phyloP scores from a whole-genome alignment of 306 rosid genomes.

The Carpinus fangiana region DNA sequence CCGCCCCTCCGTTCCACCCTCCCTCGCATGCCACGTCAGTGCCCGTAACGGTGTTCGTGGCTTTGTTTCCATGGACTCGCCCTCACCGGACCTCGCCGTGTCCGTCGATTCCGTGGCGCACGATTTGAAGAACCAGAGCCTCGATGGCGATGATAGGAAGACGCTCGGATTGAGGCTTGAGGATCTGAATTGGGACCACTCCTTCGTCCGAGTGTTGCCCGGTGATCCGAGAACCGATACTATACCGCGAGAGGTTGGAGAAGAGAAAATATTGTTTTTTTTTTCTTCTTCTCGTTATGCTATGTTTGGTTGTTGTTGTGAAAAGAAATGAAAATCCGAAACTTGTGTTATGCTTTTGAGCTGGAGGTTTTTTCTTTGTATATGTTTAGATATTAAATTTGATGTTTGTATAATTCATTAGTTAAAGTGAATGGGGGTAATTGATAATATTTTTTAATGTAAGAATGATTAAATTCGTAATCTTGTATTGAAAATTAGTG shows the following conservation, averaged over 20 bases:
- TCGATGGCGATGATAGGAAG: conserved; percentile 22
- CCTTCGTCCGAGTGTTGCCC: conserved; percentile 70
- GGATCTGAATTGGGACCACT: conserved; percentile 90
- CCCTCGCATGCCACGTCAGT: conserved; percentile 38
- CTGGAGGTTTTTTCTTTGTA: neutral
- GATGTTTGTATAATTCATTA: neutral
- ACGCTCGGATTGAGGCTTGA: conserved; percentile 46
- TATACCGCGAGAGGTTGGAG: conserved; percentile 70
- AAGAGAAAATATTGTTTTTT: neutral
- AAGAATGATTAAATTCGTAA: neutral
- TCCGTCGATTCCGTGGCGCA: conserved; percentile 70
- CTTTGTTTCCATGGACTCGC: conserved; percentile 54
- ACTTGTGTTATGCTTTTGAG: neutral
- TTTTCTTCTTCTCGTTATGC: neutral
- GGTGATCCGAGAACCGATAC: conserved; percentile 74
- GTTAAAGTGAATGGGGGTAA: neutral
- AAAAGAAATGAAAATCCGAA: neutral
- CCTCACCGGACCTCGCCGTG: conserved; percentile 37
- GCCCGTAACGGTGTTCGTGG: conserved; percentile 12
- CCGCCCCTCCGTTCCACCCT: neutral
- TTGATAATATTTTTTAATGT: neutral
- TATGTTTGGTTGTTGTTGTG: neutral
- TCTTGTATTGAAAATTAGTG: neutral
- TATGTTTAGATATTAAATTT: neutral
- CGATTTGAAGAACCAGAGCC: conserved; percentile 63